Base-by-base conservation (phyloP, 1,284 basidiomycete species). In the Gymnopus androsaceus region DNA sequence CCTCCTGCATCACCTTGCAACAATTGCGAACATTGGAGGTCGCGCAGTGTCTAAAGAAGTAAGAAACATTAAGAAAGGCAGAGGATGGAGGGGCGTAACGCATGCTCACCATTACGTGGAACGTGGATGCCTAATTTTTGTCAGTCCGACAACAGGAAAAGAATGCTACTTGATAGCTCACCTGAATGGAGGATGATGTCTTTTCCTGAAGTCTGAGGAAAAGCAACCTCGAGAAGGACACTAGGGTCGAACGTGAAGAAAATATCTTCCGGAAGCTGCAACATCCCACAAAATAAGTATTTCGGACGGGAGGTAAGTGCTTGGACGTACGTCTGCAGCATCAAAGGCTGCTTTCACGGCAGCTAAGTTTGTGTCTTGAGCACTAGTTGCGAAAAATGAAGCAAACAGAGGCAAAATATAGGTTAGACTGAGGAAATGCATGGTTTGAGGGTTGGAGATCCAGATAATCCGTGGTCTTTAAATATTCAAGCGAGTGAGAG, bases 1-100 rank as follows among this genome's bases (percentile, higher is more conserved):
- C 63, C 65, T 4, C 60, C 54, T 28, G 64, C n/a, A n/a, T n/a
- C n/a, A n/a, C n/a, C n/a, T 47, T 17, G 68, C 72, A 19, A 63
- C 49, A 25, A 78, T 65, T 37, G 64, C 64, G 63, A 79, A 81
- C 0, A 60, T 63, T 3, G 79, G 78, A 1, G 75, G 74, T 1
- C 70, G 71, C 4, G 70, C 76, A 6, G 79, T 80, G 8, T 68
- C 79, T 82, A 9, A 36, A 42, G 8, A 53, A 44, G 52, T 51
- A 47, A 34, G 52, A 21, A 53, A 27, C 36, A 33, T 23, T 31
- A 15, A 54, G 14, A 50, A 9, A 36, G 36, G n/a, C 7, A 5
- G n/a, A 17, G 37, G n/a, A n/a, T n/a, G n/a, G n/a, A n/a, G n/a
- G n/a, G n/a, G n/a, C n/a, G n/a, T 4, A 42, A 14, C 7, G 14